Evolutionary conservation across 2,329 filamentous ascomycete species (phyloP), one percentile per base, ranked within the genome.

Genomic region (Coniochaeta sp.): DNA sequence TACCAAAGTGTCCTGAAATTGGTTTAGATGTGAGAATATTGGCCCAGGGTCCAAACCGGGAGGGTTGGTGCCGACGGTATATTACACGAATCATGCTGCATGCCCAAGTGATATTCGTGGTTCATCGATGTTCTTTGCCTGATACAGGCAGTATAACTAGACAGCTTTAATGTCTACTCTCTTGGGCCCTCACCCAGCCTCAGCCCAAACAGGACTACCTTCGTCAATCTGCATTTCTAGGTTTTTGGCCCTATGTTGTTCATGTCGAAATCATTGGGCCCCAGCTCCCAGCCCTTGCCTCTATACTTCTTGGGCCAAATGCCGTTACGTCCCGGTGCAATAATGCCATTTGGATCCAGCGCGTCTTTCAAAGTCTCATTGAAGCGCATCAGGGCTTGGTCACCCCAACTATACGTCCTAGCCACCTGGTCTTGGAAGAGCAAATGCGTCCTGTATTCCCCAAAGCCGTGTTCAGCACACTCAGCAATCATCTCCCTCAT

Each of bases 341-440:
- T 40, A 43, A 74, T 73, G 1, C 71, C 70, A 31, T 75, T 74
- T 11, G 77, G 76, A 59, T 80, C 77, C 22, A 80, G 61, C 0
- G 73, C 70, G 43, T 80, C 73, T 67, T 80, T 79, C 26, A 79
- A 67, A 11, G 64, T 70, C 66, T 78, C 73, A 58, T 79, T 78
- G 52, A 79, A 72, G 52, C 71, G 70, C 73, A 77, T 74, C 58
- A 76, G 64, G 14, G 73, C 72, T 40, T 73, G 71, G 33, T 75
- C 65, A 58, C 77, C 77, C 70, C 73, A 80, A 60, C 71, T 75
- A 62, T 81, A 80, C 6, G 76, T 79, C 12, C 67, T 70, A 0
- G 76, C 74, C n/a, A 80, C 74, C 67, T 80, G 76, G 59, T 80
- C 77, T 71, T 77, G 78, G 26, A 79, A 66, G 6, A 74, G 71